A percentile compares a stretch with the other conserved stretches of the same genome.
These are phyloP conservation scores for Solanum chiquidenum DNA, from an alignment of 257 asterid genomes.

Conservation along the genomic window DNA sequence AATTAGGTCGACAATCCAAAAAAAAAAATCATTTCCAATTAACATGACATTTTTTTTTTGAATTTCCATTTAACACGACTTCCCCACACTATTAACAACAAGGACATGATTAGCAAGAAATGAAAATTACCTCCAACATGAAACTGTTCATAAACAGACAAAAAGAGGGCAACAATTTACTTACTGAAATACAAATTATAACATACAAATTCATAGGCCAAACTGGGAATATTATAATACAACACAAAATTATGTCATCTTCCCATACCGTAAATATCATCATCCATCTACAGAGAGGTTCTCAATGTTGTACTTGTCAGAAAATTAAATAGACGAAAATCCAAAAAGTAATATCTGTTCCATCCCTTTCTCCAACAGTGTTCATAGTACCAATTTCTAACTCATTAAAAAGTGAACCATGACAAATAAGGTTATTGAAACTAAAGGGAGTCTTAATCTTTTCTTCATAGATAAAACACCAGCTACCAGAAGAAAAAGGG, in stretches of 20 bases:
- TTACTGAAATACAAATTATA: neutral
- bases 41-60: no score
- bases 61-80: neutral
- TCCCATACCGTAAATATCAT: neutral
- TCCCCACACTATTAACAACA: neutral
- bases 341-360: neutral
- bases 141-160: neutral
- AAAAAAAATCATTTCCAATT: neutral
- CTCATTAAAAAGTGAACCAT: neutral
- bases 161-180: neutral
- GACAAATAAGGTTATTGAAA: neutral
- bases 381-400: neutral
- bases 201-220: neutral
- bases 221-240: neutral
- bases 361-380: neutral
- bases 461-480: neutral
- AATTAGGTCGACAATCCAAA: neutral
- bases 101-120: neutral
- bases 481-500: neutral
- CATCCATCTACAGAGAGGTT: neutral
- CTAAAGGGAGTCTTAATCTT: neutral
- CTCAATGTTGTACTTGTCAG: neutral
- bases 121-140: neutral
- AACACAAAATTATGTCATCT: neutral
- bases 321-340: neutral